phyloP scores from a whole-genome alignment of 2,329 filamentous ascomycete species.

The Xylaria sp. region DNA sequence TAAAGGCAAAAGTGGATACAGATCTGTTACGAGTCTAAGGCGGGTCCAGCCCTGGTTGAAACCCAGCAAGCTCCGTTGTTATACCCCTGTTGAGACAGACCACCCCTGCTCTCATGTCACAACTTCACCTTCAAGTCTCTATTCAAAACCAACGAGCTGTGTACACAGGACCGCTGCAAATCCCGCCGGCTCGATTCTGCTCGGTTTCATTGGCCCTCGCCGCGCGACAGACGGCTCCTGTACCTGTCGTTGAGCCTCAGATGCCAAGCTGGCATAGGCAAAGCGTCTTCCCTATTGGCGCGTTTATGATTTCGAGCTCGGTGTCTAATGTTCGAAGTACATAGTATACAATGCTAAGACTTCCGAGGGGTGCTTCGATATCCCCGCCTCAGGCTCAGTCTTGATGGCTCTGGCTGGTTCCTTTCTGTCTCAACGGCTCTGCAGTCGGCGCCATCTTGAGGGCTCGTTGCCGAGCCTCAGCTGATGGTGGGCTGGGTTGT shows the following conservation, averaged over 20 bases:
- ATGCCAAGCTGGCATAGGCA: conserved; percentile 1
- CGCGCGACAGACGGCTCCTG: background rate
- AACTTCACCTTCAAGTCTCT: conserved; percentile 30
- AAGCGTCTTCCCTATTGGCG: background rate
- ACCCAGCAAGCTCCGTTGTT: conserved; percentile 24
- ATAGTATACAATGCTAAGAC: conserved; percentile 1
- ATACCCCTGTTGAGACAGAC: conserved; percentile 28
- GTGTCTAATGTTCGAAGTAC: too few relatives aligned
- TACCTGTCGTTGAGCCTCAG: conserved; percentile 10
- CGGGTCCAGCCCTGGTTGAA: conserved; percentile 19
- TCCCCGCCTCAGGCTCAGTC: too few relatives aligned
- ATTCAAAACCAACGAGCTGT: too few relatives aligned
- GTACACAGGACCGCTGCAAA: background rate
- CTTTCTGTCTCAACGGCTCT: background rate
- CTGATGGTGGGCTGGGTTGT: too few relatives aligned
- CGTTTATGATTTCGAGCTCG: background rate
- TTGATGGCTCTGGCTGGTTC: background rate
- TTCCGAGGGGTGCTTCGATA: background rate
- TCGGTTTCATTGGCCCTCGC: background rate
- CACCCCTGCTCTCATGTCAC: conserved; percentile 27
- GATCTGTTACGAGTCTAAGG: conserved; percentile 24
- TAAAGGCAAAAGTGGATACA: conserved; percentile 2
- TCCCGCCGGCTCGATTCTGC: background rate
- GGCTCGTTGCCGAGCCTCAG: background rate
- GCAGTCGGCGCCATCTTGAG: background rate